These are phyloP conservation scores for Laetiporus sulphureus DNA, from an alignment of 1,284 basidiomycete species.

Conservation along the genomic window DNA sequence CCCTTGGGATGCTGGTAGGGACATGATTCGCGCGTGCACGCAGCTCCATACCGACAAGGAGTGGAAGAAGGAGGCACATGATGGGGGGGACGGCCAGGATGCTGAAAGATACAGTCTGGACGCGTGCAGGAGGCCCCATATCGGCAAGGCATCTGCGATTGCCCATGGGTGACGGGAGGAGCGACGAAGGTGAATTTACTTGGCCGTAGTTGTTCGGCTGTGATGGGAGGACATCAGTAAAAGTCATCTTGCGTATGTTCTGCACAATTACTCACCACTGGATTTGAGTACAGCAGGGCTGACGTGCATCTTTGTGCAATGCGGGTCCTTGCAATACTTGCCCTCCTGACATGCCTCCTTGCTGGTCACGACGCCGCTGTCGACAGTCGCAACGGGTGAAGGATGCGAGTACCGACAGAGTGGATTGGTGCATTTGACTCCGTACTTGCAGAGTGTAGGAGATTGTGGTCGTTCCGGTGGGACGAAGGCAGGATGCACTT, in stretches of 20 bases:
- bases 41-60: slow-evolving; percentile 69
- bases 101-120: slow-evolving; percentile 68
- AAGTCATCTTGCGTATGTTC: slow-evolving; percentile 1
- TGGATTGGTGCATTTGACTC: slow-evolving; percentile 82
- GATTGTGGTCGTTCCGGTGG: slow-evolving; percentile 75
- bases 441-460: slow-evolving; percentile 87
- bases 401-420: slow-evolving; percentile 87
- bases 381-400: slow-evolving; percentile 83
- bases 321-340: slow-evolving; percentile 82
- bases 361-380: slow-evolving; percentile 89
- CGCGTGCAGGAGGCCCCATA: slow-evolving; percentile 73
- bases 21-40: slow-evolving; percentile 73
- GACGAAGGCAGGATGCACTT: slow-evolving; percentile 39
- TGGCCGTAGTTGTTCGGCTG: slow-evolving; percentile 28
- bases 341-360: slow-evolving; percentile 86
- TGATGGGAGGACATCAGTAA: slow-evolving; percentile 12
- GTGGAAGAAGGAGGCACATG: slow-evolving; percentile 32
- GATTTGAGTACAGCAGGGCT: slow-evolving; percentile 73
- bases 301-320: slow-evolving; percentile 85
- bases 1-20: slow-evolving; percentile 76
- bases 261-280: slow-evolving; percentile 36
- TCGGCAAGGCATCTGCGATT: slow-evolving; percentile 51
- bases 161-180: slow-evolving; percentile 16
- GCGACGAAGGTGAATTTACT: slow-evolving; percentile 18
- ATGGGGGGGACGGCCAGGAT: slow-evolving; percentile 31